Evolutionary conservation across 2,329 filamentous ascomycete genomes (phyloP).

Genomic region (Coniella lustricola): DNA sequence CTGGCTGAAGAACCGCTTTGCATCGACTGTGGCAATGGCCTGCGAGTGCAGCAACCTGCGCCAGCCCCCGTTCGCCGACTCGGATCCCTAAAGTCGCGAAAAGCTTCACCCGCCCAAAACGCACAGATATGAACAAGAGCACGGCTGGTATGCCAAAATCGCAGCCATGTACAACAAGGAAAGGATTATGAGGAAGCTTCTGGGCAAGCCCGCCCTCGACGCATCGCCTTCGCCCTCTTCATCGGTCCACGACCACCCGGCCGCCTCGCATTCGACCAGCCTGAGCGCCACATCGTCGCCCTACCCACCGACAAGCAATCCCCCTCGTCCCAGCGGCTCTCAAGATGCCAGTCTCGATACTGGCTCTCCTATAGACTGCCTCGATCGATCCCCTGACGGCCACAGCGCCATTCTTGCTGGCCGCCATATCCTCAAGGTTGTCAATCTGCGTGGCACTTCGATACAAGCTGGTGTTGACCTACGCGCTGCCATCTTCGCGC

Average conservation of each 20-base stretch:
- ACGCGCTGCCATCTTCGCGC: constrained; percentile 46
- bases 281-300: constrained; percentile 39
- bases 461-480: constrained; percentile 53
- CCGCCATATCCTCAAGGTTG: constrained; percentile 53
- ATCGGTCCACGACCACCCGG: constrained; percentile 22
- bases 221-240: constrained; percentile 38
- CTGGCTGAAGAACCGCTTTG: constrained; percentile 20
- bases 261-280: not conserved
- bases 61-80: too few species aligned
- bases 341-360: constrained; percentile 49
- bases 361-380: constrained; percentile 46
- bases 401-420: constrained; percentile 51
- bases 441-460: constrained; percentile 46
- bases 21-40: constrained; percentile 39
- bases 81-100: too few species aligned
- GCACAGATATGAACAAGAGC: too few species aligned
- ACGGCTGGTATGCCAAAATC: not conserved
- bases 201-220: constrained; percentile 46
- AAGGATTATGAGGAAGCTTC: constrained; percentile 54
- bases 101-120: too few species aligned
- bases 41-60: too few species aligned
- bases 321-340: constrained; percentile 46
- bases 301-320: constrained; percentile 26
- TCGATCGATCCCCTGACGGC: constrained; percentile 53
- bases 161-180: constrained; percentile 45